Conservation (phyloP, 2,329 filamentous ascomycete species). For the Metarhizium brunneum region DNA sequence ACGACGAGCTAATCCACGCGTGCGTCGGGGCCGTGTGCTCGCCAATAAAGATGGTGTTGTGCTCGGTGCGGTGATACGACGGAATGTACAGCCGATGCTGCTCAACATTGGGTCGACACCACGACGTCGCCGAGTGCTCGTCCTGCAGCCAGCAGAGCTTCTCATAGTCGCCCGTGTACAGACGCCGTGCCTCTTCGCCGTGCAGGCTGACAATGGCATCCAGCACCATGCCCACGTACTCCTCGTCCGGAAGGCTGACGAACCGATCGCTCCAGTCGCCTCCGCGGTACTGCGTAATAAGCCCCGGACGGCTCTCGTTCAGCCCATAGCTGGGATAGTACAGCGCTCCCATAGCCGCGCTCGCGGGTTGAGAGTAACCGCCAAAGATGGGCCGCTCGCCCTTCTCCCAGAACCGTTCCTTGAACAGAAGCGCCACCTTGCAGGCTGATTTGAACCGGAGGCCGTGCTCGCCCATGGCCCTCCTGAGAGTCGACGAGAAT, state of each 20-base stretch:
- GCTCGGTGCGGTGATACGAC: conserved; percentile 51
- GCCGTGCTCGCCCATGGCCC: conserved; percentile 15
- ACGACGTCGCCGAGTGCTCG: conserved; percentile 46
- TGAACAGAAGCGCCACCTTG: conserved; percentile 45
- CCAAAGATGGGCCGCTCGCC: conserved; percentile 23
- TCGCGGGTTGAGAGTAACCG: conserved; percentile 25
- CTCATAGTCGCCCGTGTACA: conserved; percentile 49
- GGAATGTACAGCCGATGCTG: conserved; percentile 53
- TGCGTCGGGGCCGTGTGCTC: conserved; percentile 43
- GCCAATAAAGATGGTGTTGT: conserved; percentile 24
- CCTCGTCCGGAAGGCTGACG: conserved; percentile 4
- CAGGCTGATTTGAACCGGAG: conserved; percentile 15
- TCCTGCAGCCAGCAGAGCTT: conserved; percentile 50
- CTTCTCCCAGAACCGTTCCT: conserved; percentile 33
- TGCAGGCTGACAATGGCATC: conserved; percentile 7
- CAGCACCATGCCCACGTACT: conserved; percentile 3
- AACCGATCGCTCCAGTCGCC: conserved; percentile 8
- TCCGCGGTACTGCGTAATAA: conserved; percentile 22
- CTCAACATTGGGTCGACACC: conserved; percentile 38
- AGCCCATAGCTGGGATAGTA: conserved; percentile 45
- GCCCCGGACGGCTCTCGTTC: conserved; percentile 40
- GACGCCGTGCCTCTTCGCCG: conserved; percentile 34
- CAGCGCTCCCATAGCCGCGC: conserved; percentile 15
- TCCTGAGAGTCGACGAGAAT: conserved; percentile 20
- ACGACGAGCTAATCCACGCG: conserved; percentile 33